A percentile compares a stretch with the other conserved stretches of the same genome.
Conservation (phyloP, 805 yeast species). For the Metschnikowia santaceciliae region DNA sequence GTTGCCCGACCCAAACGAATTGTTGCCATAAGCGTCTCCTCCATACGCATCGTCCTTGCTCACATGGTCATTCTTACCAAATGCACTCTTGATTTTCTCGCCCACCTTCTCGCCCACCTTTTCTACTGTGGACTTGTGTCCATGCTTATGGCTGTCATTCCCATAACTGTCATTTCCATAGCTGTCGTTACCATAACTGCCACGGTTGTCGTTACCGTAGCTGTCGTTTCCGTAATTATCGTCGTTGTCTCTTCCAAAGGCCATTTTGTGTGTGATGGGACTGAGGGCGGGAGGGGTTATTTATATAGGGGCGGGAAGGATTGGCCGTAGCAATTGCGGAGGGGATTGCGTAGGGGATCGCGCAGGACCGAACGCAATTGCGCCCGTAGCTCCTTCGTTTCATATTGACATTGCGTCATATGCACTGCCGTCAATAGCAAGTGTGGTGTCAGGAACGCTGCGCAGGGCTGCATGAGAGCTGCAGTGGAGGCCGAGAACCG, state of each 20-base stretch:
- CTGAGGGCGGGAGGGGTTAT: not conserved
- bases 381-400: not conserved
- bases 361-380: not conserved
- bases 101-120: constrained; percentile 13
- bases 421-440: not conserved
- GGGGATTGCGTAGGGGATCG: not conserved
- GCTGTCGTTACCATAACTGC: constrained; percentile 1
- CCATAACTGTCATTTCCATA: constrained; percentile 10
- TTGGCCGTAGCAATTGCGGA: not conserved
- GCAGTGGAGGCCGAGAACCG: not conserved
- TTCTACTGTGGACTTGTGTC: constrained; percentile 1
- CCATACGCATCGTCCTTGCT: constrained; percentile 22
- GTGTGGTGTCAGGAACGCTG: not conserved
- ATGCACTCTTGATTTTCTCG: constrained; percentile 13
- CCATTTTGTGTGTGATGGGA: constrained; percentile 1
- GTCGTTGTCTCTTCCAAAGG: constrained; percentile 12
- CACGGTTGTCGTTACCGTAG: not conserved
- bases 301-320: not conserved
- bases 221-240: constrained; percentile 15
- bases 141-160: constrained; percentile 12
- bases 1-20: constrained; percentile 20
- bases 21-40: constrained; percentile 23
- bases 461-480: not conserved
- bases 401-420: not conserved
- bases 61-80: constrained; percentile 8